Evolutionary conservation across 164 flowering plant species (phyloP).

Genomic region (Annona cherimola): DNA sequence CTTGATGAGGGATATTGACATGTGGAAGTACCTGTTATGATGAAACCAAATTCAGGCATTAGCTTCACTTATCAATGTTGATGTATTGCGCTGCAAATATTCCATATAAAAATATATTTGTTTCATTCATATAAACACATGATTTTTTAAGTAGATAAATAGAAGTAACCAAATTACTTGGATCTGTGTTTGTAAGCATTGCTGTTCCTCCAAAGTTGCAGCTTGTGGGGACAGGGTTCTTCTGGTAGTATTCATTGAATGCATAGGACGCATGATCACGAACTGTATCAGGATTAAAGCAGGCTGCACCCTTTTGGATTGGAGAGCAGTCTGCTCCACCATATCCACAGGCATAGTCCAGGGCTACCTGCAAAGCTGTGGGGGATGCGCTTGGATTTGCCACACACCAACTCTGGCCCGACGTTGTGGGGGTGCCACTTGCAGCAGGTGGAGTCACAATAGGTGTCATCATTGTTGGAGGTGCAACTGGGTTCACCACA

Average conservation of each 20-base stretch:
- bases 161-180: slow-evolving; percentile 44
- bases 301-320: slow-evolving; percentile 55
- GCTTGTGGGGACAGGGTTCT: slow-evolving; percentile 71
- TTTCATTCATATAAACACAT: not conserved
- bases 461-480: not conserved
- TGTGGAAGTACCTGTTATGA: slow-evolving; percentile 3
- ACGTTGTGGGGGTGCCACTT: slow-evolving; percentile 18
- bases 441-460: slow-evolving; percentile 2
- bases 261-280: slow-evolving; percentile 78
- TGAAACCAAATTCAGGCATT: not conserved
- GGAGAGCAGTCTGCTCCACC: slow-evolving; percentile 74
- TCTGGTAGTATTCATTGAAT: slow-evolving; percentile 69
- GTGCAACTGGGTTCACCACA: slow-evolving; percentile 3
- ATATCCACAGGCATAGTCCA: slow-evolving; percentile 82
- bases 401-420: slow-evolving; percentile 60
- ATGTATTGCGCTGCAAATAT: not conserved
- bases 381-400: slow-evolving; percentile 57
- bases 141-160: no score
- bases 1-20: slow-evolving; percentile 1
- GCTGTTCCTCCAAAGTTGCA: slow-evolving; percentile 84
- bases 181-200: slow-evolving; percentile 47
- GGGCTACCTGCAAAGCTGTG: slow-evolving; percentile 58
- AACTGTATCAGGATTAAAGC: slow-evolving; percentile 57
- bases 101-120: not conserved
- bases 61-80: not conserved